phyloP scores from a whole-genome alignment of 768 basidiomycete species.

The Amylocystis lapponica region DNA sequence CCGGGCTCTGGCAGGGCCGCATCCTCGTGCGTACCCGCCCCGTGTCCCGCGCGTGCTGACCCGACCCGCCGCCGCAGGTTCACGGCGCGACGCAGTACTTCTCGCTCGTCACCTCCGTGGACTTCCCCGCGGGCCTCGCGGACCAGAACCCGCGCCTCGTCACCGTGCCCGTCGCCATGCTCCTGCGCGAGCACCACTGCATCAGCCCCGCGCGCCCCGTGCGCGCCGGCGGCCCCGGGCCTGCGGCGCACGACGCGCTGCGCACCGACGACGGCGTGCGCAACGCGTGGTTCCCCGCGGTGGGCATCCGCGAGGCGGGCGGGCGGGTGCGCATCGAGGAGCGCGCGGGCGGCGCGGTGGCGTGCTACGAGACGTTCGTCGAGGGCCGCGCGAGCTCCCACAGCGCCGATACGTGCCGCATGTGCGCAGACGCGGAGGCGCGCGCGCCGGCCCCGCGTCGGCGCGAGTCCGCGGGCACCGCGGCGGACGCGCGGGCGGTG shows the following conservation, averaged over 20 bases:
- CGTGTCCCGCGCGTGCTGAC: slow-evolving; percentile 1
- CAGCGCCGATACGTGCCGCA: slow-evolving; percentile 32
- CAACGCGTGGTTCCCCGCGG: slow-evolving; percentile 35
- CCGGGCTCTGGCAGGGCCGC: slow-evolving; percentile 59
- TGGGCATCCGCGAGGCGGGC: slow-evolving; percentile 4
- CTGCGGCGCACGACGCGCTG: slow-evolving; percentile 30
- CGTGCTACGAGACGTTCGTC: slow-evolving; percentile 37
- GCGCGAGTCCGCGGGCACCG: neutral
- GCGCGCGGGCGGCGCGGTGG: neutral
- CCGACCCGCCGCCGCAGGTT: slow-evolving; percentile 7
- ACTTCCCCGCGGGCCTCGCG: slow-evolving; percentile 16
- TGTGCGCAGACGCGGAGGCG: slow-evolving; percentile 9
- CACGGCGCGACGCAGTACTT: slow-evolving; percentile 21
- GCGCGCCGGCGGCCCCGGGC: slow-evolving; percentile 11
- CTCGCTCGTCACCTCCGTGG: slow-evolving; percentile 16
- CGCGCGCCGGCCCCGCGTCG: neutral
- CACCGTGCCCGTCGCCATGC: slow-evolving; percentile 50
- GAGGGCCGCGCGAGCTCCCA: slow-evolving; percentile 36
- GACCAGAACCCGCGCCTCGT: slow-evolving; percentile 22
- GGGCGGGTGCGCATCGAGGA: neutral
- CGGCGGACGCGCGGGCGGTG: neutral
- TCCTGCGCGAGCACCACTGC: slow-evolving; percentile 49
- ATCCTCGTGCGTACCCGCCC: slow-evolving; percentile 43
- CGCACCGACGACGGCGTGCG: slow-evolving; percentile 33
- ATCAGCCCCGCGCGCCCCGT: slow-evolving; percentile 34